A percentile compares a stretch with the other conserved stretches of the same genome.
Conservation (phyloP, 805 yeast genomes). For the Candida sphagnicola region DNA sequence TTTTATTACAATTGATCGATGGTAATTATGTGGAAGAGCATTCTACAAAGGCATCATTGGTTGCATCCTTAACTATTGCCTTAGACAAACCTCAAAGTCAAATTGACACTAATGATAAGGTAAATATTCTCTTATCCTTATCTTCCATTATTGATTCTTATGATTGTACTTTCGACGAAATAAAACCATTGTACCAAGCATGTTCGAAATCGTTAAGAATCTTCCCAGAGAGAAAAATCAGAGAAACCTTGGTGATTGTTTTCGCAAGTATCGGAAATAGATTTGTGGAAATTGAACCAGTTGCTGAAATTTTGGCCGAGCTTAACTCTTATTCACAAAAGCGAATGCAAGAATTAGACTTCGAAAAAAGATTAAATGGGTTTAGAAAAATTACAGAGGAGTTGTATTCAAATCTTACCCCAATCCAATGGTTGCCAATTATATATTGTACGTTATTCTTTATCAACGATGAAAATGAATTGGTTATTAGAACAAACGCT, state of each 20-base stretch:
- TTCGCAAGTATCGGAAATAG: conserved; percentile 56
- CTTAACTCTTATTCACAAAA: conserved; percentile 65
- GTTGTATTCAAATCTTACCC: conserved; percentile 38
- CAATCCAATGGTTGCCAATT: conserved; percentile 76
- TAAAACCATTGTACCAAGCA: conserved; percentile 45
- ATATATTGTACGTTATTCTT: conserved; percentile 64
- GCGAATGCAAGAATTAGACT: conserved; percentile 73
- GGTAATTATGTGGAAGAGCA: conserved; percentile 55
- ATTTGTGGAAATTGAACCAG: conserved; percentile 38
- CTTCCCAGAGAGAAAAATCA: conserved; percentile 56
- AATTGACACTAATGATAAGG: conserved; percentile 49
- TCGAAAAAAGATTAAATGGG: conserved; percentile 66
- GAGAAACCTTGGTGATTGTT: conserved; percentile 58
- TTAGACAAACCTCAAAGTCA: conserved; percentile 55
- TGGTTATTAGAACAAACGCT: conserved; percentile 77
- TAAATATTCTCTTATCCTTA: conserved; percentile 54
- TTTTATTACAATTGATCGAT: conserved; percentile 50
- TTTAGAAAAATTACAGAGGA: conserved; percentile 62
- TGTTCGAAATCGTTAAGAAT: conserved; percentile 56
- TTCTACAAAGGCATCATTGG: conserved; percentile 48
- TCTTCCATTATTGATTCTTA: conserved; percentile 50
- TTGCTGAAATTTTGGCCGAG: conserved; percentile 53
- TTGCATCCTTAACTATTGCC: conserved; percentile 55
- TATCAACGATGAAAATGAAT: conserved; percentile 73
- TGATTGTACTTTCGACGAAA: conserved; percentile 50